Evolutionary conservation across 2,329 filamentous ascomycete genomes (phyloP), one percentile per base, ranked within the genome.

Genomic region (Botryotinia convoluta): DNA sequence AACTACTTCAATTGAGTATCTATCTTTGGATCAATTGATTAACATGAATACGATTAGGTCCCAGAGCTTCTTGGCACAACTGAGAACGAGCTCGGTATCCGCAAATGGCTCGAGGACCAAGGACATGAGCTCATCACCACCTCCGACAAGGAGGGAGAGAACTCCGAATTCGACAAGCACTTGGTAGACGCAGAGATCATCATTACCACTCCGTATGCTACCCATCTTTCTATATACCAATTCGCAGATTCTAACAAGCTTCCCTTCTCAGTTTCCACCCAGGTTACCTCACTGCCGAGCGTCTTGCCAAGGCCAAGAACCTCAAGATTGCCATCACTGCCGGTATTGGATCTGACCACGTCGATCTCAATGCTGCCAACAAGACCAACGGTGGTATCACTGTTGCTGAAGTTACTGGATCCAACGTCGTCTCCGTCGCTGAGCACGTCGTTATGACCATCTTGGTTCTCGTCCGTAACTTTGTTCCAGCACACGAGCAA

Each of bases 361-460:
- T 99, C 83, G 96, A 99, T 86, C 90, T 98, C 77, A 91, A 98
- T 62, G 77, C 77, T 39, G 96, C 96, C 84, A 98, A 98, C 92
- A 95, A 92, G 87, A 98, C 95, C 86, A 99, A 99, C 84, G 95
- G 95, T 81, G 96, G 96, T 83, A 86, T 98, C 86, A 99, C 95
- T 79, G 96, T 99, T 76, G 95, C 94, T 77, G 96, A 99, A 85
- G 96, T 99, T 77, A 99, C 96, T 16, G 96, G 96, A 82, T 97
- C 93, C 86, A 99, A 99, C 84, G 96, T 99, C 80, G 95, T 98
- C 80, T 98, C 96, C 69, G 96, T 99, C 77, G 96, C 96, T 74
- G 96, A 99, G 90, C 96, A 99, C 86, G 96, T 99, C 80, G 86
- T 99, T 86, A 98, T 99, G 96, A 99, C 96, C 83, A 98, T 98